phyloP scores from a whole-genome alignment of 768 basidiomycete genomes.

The Brasilioporus rufonigricans region DNA sequence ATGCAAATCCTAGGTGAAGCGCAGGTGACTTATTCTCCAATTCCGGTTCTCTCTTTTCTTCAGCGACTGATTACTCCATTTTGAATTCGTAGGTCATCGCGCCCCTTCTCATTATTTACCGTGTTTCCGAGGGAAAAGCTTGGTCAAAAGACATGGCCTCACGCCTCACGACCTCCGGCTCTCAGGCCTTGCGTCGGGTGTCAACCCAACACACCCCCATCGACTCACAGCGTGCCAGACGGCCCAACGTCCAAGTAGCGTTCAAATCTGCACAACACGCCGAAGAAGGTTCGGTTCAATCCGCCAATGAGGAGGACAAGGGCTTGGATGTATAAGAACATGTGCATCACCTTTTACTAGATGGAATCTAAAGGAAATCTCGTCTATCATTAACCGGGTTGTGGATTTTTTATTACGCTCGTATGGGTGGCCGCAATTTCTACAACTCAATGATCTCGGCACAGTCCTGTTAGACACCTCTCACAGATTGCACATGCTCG shows the following conservation, averaged over 20 bases:
- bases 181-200: conserved; percentile 11
- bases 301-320: conserved; percentile 9
- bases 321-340: neutral
- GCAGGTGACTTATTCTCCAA: conserved; percentile 17
- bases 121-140: conserved; percentile 45
- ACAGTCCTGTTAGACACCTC: neutral
- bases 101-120: conserved; percentile 46
- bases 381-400: neutral
- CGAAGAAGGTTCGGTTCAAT: conserved; percentile 8
- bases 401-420: neutral
- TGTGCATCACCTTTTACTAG: neutral
- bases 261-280: conserved; percentile 4
- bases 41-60: neutral
- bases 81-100: conserved; percentile 39
- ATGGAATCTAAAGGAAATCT: no score
- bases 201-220: neutral
- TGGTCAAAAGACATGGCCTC: conserved; percentile 32
- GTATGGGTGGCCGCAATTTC: neutral
- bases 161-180: neutral
- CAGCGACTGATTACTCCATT: neutral
- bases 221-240: neutral
- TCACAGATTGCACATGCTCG: neutral
- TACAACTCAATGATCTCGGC: neutral
- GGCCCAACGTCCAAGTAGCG: conserved; percentile 16
- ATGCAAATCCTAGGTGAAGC: conserved; percentile 31